Evolutionary conservation across 176 grass and related monocot genomes (phyloP), one percentile per base, ranked within the genome.

Genomic region (Oryza glaberrima): DNA sequence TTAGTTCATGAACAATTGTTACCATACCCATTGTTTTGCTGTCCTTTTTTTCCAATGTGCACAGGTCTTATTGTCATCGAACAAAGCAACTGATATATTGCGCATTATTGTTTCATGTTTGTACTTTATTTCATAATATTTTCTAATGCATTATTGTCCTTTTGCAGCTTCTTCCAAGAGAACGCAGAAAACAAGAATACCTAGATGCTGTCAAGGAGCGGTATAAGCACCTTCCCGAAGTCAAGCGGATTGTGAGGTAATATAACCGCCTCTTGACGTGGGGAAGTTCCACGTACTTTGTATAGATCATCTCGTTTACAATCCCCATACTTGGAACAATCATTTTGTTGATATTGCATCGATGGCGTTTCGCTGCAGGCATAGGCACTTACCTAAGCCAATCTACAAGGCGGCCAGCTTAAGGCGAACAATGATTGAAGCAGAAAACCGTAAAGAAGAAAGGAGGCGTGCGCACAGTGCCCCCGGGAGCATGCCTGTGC

Each of bases 351-450:
- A 80, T 44, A 38, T 58, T 60, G 10, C 20, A 65, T 82, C 14
- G 7, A 30, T 64, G 72, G 32, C 76, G 23, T 70, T 15, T 72
- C 36, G 12, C 17, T 87, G 64, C 88, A 98, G 96, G 68, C 90
- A 98, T 76, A 94, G 86, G 32, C 96, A 98, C 83, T 81, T 98
- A 44, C 96, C 96, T 1, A 99, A 91, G 91, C 90, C 96, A 22
- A 88, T 99, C 76, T 96, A 96, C 83, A 96, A 88, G 86, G 96
- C 96, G 30, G 66, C 77, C 61, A 70, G 79, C 43, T 46, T 98
- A 75, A 90, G 96, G 81, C 91, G 91, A 7, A 72, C 91, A 6
- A 92, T 95, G 84, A 83, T 91, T 17, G 96, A 95, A 85, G 93
- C 93, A 7, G 91, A 98, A 43, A 87, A 77, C 23, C 88, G 82